Base-by-base conservation (phyloP, 2,329 filamentous ascomycete species). In the Sclerotinia sclerotiorum region DNA sequence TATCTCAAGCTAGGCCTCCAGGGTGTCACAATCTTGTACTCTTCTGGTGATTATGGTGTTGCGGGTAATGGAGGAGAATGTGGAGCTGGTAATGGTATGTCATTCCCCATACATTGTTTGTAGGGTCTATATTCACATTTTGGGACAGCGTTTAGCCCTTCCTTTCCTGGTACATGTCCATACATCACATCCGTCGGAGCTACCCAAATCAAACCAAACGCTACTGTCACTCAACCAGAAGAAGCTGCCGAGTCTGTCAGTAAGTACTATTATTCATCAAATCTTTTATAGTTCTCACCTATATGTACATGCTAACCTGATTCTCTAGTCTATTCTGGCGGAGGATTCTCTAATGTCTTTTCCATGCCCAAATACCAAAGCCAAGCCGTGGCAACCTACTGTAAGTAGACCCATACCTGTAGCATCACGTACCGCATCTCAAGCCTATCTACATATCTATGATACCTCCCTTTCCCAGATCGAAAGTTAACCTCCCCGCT, bases 271-370 rank as follows among this genome's bases (percentile, higher is more conserved):
- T 6, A 17, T 21, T 24, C 27, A 29, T 51, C 17, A 19, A 13
- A 24, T 44, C 11, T 8, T 67, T 66, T 8, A 69, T 68, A 39
- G 5, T 19, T 19, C 0, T 63, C 17, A 3, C 3, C n/a, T 24
- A 70, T 65, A 39, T 74, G 74, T 15, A 76, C 39, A 42, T 42
- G 39, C 80, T 1, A 82, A 84, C 70, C 76, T 78, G 35, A 21
- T 10, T 7, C 5, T 49, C 7, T 95, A 80, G 86, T 96, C 77
- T 93, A 93, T 81, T 89, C 85, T n/a, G 88, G 89, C 19, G 81
- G 88, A 69, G 91, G 94, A 76, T 95, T 94, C 77, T 87, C 88
- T 27, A 81, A 73, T 82, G 83, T 76, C 73, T 83, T 56, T 82
- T 82, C 4, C 1, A 72, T 81, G 3, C 83, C 84, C 0, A 71